A percentile compares a stretch with the other conserved stretches of the same genome.
phyloP scores from a whole-genome alignment of 257 asterid genomes.

The Linderniella brevidens region DNA sequence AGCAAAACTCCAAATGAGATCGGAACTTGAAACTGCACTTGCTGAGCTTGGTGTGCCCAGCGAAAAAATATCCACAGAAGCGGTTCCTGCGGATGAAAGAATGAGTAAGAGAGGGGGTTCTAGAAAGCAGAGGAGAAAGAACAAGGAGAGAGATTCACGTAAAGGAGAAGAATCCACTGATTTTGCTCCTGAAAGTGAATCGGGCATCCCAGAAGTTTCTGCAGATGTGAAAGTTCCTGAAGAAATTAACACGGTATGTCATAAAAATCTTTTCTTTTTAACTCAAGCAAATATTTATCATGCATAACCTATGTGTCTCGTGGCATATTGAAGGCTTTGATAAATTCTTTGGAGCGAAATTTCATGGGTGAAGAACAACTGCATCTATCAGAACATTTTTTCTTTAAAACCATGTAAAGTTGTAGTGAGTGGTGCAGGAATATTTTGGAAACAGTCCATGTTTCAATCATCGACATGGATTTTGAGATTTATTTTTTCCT shows the following conservation, averaged over 20 bases:
- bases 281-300: not conserved
- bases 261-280: not conserved
- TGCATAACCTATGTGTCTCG: not conserved
- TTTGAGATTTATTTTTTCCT: not conserved
- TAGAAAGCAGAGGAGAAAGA: conserved; percentile 58
- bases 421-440: not conserved
- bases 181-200: conserved; percentile 20
- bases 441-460: not conserved
- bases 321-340: conserved; percentile 1
- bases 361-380: no score
- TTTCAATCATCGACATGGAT: not conserved
- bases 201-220: conserved; percentile 21
- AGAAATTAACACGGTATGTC: conserved; percentile 28
- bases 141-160: conserved; percentile 32
- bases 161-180: conserved; percentile 27
- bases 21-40: conserved; percentile 51
- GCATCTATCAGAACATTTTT: no score
- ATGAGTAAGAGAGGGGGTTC: conserved; percentile 29
- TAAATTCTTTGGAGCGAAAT: conserved; percentile 1
- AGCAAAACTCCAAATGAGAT: conserved; percentile 50
- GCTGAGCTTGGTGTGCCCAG: conserved; percentile 65
- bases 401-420: no score
- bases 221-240: conserved; percentile 23
- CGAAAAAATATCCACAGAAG: conserved; percentile 23
- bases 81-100: conserved; percentile 41